Evolutionary conservation across 2,329 filamentous ascomycete genomes (phyloP).

Genomic region (Microdochium bolleyi): DNA sequence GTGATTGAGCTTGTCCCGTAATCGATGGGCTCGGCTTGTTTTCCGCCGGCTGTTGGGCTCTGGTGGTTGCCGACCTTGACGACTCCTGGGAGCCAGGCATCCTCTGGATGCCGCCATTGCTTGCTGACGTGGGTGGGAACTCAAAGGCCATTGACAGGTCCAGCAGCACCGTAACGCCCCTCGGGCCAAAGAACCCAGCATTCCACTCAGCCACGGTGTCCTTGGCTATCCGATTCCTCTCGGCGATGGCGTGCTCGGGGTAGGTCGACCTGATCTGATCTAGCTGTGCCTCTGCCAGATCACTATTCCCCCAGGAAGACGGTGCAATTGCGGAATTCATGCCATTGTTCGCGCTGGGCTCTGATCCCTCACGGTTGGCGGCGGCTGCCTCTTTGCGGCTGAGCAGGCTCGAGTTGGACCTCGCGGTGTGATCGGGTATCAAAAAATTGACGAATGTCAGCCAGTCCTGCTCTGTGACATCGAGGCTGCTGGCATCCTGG

Average conservation of each 20-base stretch:
- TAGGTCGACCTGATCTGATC: conserved; percentile 21
- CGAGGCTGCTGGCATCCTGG: conserved; percentile 26
- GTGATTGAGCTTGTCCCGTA: not conserved
- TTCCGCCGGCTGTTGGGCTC: not conserved
- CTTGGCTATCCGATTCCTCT: conserved; percentile 22
- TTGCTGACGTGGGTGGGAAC: not conserved
- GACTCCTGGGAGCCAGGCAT: conserved; percentile 24
- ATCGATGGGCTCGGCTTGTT: not conserved
- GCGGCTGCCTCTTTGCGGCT: conserved; percentile 31
- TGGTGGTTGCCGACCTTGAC: not conserved
- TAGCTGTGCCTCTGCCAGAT: conserved; percentile 32
- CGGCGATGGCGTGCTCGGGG: conserved; percentile 8
- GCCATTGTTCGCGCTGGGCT: too few relatives aligned
- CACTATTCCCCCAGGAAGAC: too few relatives aligned
- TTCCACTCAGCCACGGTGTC: conserved; percentile 47
- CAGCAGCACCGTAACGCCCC: conserved; percentile 35
- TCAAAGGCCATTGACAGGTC: conserved; percentile 7
- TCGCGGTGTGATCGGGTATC: conserved; percentile 36
- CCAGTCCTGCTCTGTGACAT: conserved; percentile 47
- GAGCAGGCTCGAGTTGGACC: conserved; percentile 35
- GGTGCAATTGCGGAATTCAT: too few relatives aligned
- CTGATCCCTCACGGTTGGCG: too few relatives aligned
- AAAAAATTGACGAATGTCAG: conserved; percentile 50
- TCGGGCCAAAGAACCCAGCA: conserved; percentile 43
- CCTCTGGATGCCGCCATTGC: conserved; percentile 1